Evolutionary conservation across 306 rosid species (phyloP).

Genomic region (Citrullus amarus): DNA sequence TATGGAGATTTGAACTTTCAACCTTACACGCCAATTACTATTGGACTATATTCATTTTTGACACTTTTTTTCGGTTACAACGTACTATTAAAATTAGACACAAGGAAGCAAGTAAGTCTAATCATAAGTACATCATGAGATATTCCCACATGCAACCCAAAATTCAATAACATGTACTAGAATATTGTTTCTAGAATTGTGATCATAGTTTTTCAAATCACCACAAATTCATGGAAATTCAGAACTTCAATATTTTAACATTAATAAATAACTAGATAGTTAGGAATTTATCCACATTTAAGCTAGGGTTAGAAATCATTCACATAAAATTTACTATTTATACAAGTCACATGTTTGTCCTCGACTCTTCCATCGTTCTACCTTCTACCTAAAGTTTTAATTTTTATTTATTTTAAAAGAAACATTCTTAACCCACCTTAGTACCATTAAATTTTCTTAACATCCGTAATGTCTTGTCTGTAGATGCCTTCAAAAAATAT

Average conservation of each 20-base stretch:
- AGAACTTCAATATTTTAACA: not conserved
- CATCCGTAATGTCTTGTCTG: not conserved
- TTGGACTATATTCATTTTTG: too few species aligned
- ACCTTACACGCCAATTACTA: too few species aligned
- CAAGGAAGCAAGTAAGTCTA: not conserved
- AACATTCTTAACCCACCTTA: not conserved
- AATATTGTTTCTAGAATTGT: not conserved
- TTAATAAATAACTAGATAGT: not conserved
- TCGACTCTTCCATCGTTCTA: too few species aligned
- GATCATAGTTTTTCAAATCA: not conserved
- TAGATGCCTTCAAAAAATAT: too few species aligned
- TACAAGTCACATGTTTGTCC: too few species aligned
- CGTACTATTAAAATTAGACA: too few species aligned
- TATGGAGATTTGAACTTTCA: too few species aligned
- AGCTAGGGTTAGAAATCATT: not conserved
- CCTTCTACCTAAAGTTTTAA: too few species aligned
- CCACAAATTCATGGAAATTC: not conserved
- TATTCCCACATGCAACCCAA: too few species aligned
- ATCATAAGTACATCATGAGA: not conserved
- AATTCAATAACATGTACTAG: not conserved
- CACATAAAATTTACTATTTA: not conserved
- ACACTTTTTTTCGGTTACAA: too few species aligned
- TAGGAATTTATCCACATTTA: not conserved
- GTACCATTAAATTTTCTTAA: not conserved
- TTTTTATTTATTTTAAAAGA: too few species aligned